Evolutionary conservation across 495 filamentous ascomycete genomes (phyloP), one percentile per base, ranked within the genome.

Genomic region (Hypoxylon trugodes): DNA sequence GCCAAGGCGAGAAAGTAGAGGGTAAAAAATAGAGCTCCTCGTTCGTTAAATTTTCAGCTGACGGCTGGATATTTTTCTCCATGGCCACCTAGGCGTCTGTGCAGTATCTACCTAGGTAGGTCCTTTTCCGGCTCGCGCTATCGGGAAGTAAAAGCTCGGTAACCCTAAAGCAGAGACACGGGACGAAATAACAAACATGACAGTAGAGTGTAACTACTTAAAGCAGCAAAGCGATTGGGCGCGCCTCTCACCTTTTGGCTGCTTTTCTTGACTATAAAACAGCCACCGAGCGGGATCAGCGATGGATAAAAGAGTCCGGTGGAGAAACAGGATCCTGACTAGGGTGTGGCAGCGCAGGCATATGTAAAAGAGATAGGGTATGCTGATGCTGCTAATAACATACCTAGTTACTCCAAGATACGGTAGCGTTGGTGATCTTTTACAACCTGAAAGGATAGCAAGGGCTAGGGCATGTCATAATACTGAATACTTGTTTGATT

Each of bases 1-100:
- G 33, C 59, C 56, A 69, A 33, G 63, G 63, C 16, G 69, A 69
- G 41, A 65, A 72, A 10, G 57, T 65, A 0, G 66, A 69, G 5
- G 69, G 66, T 26, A 69, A 30, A 33, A 46, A 33, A 43, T 55
- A 61, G 18, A 21, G 49, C 30, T 57, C 52, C 24, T 58, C 63
- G 16, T 15, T 28, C 6, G 33, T 18, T 12, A 38, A 56, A 25
- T 45, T 3, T 19, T 30, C 37, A 32, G 35, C 42, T 6, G 50
- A 22, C 10, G 12, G 43, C 45, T 32, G 37, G 7, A 46, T 22
- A 35, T 30, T 22, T 6, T 66, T 50, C 40, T 66, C 57, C 63
- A 66, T 58, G 4, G 36, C 35, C n/a, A 25, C 15, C 33, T 25
- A 58, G n/a, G n/a, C n/a, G n/a, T n/a, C n/a, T 47, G 28, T 21